phyloP scores from a whole-genome alignment of 306 rosid species.

The Gynostemma pentaphyllum region DNA sequence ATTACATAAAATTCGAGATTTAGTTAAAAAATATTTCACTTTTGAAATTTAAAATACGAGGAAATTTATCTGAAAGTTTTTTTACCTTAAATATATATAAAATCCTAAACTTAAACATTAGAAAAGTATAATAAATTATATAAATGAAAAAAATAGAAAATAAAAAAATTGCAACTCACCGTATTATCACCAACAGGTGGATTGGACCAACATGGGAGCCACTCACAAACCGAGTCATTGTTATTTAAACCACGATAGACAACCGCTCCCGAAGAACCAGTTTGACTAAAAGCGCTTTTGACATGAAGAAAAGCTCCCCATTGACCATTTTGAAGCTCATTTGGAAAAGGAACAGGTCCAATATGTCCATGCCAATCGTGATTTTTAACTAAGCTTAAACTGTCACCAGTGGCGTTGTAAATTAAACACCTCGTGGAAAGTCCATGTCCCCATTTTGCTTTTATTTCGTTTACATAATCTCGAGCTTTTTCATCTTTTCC shows the following conservation, averaged over 20 bases:
- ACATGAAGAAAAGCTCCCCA: conserved; percentile 6
- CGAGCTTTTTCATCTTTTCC: neutral
- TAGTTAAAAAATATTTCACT: no score
- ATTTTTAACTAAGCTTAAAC: neutral
- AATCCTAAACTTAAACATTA: no score
- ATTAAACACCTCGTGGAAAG: neutral
- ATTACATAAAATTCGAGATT: no score
- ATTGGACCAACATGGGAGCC: neutral
- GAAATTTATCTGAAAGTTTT: no score
- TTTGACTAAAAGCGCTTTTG: neutral
- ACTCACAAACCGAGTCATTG: neutral
- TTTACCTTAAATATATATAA: no score
- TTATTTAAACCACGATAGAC: neutral
- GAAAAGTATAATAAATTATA: no score
- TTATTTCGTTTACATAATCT: neutral
- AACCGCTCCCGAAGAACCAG: neutral
- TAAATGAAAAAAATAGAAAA: no score
- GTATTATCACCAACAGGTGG: neutral
- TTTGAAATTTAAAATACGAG: no score
- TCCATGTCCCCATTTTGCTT: neutral
- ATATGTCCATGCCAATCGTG: neutral
- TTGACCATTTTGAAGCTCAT: neutral
- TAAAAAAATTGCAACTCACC: neutral
- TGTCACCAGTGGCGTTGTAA: conserved; percentile 6
- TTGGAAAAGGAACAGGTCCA: neutral